A percentile compares a stretch with the other conserved stretches of the same genome.
Conservation (phyloP, 345 rosid species). For the Salix brachista region DNA sequence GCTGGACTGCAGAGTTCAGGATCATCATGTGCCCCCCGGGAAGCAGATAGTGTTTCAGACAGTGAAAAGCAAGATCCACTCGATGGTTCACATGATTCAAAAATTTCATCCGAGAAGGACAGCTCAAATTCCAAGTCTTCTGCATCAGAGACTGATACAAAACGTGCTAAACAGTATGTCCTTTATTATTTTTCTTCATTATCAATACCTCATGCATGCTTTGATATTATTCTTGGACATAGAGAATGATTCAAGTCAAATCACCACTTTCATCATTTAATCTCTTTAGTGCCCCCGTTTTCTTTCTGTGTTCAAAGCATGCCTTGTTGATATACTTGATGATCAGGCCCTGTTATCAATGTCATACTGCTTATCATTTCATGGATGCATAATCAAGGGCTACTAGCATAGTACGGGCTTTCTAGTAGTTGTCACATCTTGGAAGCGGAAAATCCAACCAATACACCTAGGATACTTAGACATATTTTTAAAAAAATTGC, state of each 20-base stretch:
- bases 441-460: background rate
- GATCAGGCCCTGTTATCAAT: background rate
- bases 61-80: slow-evolving; percentile 53
- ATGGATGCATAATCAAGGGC: background rate
- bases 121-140: slow-evolving; percentile 28
- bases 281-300: background rate
- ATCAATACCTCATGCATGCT: background rate
- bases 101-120: slow-evolving; percentile 56
- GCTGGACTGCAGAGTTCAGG: slow-evolving; percentile 47
- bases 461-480: background rate
- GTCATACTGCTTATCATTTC: background rate
- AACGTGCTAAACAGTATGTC: slow-evolving; percentile 72
- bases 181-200: slow-evolving; percentile 13
- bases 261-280: background rate
- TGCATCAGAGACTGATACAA: slow-evolving; percentile 26
- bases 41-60: slow-evolving; percentile 39
- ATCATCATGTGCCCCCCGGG: slow-evolving; percentile 43
- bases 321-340: background rate
- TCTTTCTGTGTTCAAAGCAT: background rate
- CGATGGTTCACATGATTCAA: slow-evolving; percentile 51
- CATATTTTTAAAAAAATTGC: background rate
- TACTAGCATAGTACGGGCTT: background rate
- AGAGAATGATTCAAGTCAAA: background rate
- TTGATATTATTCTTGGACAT: background rate
- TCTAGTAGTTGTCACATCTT: background rate